phyloP scores from a whole-genome alignment of 108 stramenopile genomes.

The Schizochytrium sp. region DNA sequence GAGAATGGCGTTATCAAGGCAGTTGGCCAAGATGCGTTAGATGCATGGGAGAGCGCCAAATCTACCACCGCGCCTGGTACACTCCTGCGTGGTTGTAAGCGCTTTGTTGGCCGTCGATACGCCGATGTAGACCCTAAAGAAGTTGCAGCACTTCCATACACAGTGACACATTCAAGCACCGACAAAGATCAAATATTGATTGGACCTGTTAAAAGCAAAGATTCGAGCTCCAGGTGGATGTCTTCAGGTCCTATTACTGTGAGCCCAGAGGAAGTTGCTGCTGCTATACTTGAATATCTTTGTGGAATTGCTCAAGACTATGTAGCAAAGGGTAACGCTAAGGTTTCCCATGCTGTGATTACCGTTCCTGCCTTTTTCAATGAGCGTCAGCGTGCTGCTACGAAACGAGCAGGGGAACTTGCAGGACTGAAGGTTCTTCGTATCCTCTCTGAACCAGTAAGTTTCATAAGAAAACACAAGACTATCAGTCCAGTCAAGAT shows the following conservation, averaged over 20 bases:
- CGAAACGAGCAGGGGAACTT: slow-evolving; percentile 22
- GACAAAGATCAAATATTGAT: too few species aligned
- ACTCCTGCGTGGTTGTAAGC: neutral
- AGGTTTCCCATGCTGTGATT: slow-evolving; percentile 32
- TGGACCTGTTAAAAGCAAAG: too few species aligned
- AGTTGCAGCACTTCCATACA: neutral
- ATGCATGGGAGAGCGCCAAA: neutral
- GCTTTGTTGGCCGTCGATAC: slow-evolving; percentile 37
- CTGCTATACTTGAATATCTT: slow-evolving; percentile 8
- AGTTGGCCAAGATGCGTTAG: slow-evolving; percentile 18
- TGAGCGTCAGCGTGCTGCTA: slow-evolving; percentile 2
- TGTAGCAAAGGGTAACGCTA: neutral
- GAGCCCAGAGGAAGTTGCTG: slow-evolving; percentile 36
- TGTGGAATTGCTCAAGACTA: slow-evolving; percentile 2
- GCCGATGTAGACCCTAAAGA: neutral
- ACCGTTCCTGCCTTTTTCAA: slow-evolving; percentile 54
- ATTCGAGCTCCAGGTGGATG: too few species aligned
- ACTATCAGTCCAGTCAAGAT: too few species aligned
- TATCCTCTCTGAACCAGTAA: slow-evolving; percentile 1
- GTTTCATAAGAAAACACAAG: too few species aligned
- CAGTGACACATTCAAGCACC: neutral
- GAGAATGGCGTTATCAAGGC: neutral
- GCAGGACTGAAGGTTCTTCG: slow-evolving; percentile 9
- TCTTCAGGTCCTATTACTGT: neutral
- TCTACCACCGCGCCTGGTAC: neutral